These are phyloP conservation scores for Globisporangium rhizosaccharum DNA, from an alignment of 352 stramenopile species.

Conservation along the genomic window DNA sequence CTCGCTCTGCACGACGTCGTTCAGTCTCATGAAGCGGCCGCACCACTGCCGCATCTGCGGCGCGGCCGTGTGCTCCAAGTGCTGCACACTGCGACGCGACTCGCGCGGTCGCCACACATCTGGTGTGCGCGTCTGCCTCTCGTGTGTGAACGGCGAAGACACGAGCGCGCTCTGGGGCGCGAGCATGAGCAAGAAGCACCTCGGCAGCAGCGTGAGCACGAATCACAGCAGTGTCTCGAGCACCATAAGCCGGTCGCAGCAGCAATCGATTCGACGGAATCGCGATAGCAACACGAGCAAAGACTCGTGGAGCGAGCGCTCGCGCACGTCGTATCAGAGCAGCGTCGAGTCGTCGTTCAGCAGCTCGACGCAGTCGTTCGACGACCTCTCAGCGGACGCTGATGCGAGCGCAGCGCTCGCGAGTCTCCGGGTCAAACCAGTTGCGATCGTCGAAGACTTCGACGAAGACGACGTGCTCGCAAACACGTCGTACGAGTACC, in stretches of 20 bases:
- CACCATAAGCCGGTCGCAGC: constrained; percentile 10
- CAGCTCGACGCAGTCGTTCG: constrained; percentile 16
- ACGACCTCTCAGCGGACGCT: constrained; percentile 6
- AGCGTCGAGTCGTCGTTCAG: constrained; percentile 20
- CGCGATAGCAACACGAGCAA: constrained; percentile 5
- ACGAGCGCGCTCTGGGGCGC: constrained; percentile 28
- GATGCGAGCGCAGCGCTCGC: constrained; percentile 12
- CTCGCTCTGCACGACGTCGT: constrained; percentile 54
- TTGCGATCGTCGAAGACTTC: constrained; percentile 13
- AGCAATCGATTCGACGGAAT: constrained; percentile 2
- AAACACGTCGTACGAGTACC: constrained; percentile 60
- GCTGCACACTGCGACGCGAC: constrained; percentile 50
- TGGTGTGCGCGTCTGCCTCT: constrained; percentile 53
- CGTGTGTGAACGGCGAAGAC: constrained; percentile 66
- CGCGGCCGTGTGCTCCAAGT: constrained; percentile 71
- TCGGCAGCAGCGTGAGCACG: constrained; percentile 5
- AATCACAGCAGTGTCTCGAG: constrained; percentile 11
- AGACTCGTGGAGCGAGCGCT: constrained; percentile 25
- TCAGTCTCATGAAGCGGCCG: constrained; percentile 62
- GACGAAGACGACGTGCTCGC: constrained; percentile 56
- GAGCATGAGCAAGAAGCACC: constrained; percentile 30
- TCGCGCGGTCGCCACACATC: constrained; percentile 16
- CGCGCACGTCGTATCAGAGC: constrained; percentile 16
- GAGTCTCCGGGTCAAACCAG: constrained; percentile 13
- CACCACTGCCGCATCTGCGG: constrained; percentile 81